These are phyloP conservation scores for Cyanidium caldarium DNA, from an alignment of 23 red algal genomes.

Conservation along the genomic window DNA sequence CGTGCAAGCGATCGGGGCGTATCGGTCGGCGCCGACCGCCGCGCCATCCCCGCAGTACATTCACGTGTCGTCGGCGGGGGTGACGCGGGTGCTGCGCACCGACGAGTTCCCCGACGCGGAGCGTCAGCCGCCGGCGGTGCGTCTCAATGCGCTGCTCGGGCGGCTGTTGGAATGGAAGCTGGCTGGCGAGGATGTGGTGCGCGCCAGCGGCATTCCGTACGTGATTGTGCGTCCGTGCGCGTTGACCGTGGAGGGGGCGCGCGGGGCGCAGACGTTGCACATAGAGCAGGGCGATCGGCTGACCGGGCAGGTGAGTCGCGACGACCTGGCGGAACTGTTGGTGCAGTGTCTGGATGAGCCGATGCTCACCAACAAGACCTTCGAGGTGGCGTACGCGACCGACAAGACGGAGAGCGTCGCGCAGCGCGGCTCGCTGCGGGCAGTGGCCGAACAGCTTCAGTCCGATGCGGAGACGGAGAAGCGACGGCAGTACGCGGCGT, in stretches of 20 bases:
- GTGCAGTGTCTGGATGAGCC: constrained; percentile 9
- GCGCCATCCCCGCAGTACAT: constrained; percentile 26
- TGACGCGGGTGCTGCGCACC: constrained; percentile 42
- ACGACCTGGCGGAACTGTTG: constrained; percentile 58
- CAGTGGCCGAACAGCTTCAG: no score
- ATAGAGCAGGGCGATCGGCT: constrained; percentile 73
- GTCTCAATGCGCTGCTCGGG: constrained; percentile 59
- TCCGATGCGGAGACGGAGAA: no score
- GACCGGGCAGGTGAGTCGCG: constrained; percentile 41
- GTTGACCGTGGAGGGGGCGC: constrained; percentile 37
- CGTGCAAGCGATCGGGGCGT: constrained; percentile 28
- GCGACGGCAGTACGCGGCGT: no score
- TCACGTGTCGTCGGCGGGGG: constrained; percentile 40
- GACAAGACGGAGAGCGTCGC: no score
- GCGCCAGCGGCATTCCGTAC: constrained; percentile 33
- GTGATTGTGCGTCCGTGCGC: constrained; percentile 68
- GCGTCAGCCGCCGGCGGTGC: constrained; percentile 24
- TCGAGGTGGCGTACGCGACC: constrained; percentile 3
- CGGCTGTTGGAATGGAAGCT: constrained; percentile 78
- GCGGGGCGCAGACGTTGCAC: constrained; percentile 22
- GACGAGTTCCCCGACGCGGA: constrained; percentile 40
- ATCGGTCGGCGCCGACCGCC: not conserved
- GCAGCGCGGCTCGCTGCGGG: no score
- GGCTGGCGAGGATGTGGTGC: constrained; percentile 64
- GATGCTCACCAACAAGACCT: not conserved